A percentile compares a stretch with the other conserved stretches of the same genome.
phyloP scores from a whole-genome alignment of 257 asterid genomes.

The Plantago elongata region DNA sequence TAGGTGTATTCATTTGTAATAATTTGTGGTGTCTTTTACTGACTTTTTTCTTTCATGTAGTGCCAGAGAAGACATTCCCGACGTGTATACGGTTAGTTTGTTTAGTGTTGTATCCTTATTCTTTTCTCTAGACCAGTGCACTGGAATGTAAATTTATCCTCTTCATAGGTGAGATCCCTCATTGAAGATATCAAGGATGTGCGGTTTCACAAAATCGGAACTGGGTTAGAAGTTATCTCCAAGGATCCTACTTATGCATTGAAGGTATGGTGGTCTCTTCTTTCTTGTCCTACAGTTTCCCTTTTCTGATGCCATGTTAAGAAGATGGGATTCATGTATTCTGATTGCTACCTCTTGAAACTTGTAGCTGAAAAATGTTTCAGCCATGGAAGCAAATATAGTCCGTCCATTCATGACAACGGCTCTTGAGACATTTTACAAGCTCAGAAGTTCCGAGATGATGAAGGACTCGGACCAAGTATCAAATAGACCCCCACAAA shows the following conservation, averaged over 20 bases:
- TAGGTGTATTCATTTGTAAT: slow-evolving; percentile 12
- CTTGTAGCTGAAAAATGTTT: slow-evolving; percentile 78
- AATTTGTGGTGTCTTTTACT: slow-evolving; percentile 19
- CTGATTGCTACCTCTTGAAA: slow-evolving; percentile 17
- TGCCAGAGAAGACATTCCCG: slow-evolving; percentile 85
- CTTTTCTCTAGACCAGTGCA: background rate
- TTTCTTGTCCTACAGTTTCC: background rate
- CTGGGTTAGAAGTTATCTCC: slow-evolving; percentile 77
- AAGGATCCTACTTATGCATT: slow-evolving; percentile 65
- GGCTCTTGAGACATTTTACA: slow-evolving; percentile 72
- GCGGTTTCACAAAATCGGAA: slow-evolving; percentile 86
- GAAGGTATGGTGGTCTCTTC: slow-evolving; percentile 47
- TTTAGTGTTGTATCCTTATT: background rate
- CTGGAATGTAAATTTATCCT: slow-evolving; percentile 20
- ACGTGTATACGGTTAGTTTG: slow-evolving; percentile 73
- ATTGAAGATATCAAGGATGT: slow-evolving; percentile 96
- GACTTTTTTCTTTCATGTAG: slow-evolving; percentile 32
- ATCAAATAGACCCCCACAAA: slow-evolving; percentile 63
- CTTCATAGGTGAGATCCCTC: slow-evolving; percentile 70
- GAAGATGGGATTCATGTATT: background rate
- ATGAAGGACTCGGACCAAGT: slow-evolving; percentile 53
- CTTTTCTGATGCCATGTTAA: background rate
- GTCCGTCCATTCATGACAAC: slow-evolving; percentile 85
- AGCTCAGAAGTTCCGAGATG: slow-evolving; percentile 78
- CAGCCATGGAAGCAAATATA: slow-evolving; percentile 96